These are phyloP conservation scores for Cladophialophora bantiana DNA, from an alignment of 2,329 filamentous ascomycete species.

Conservation along the genomic window DNA sequence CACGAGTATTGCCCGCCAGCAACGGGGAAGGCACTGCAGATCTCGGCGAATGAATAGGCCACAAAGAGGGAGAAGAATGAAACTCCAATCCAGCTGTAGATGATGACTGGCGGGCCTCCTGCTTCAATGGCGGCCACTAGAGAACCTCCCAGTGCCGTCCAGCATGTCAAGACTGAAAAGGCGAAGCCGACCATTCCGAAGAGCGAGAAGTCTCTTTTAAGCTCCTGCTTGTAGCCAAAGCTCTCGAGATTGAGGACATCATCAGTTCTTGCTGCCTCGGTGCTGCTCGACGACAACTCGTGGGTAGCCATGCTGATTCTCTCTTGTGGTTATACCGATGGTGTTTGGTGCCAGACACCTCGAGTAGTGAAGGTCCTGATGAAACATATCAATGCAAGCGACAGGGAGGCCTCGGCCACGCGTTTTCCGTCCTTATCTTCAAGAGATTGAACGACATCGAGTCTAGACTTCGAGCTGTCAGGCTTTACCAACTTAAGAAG, in stretches of 20 bases:
- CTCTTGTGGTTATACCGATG: not conserved
- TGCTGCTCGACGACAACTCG: slow-evolving; percentile 13
- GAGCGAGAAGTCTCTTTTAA: slow-evolving; percentile 63
- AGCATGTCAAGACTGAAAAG: slow-evolving; percentile 65
- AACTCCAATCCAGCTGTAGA: slow-evolving; percentile 64
- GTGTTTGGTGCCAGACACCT: slow-evolving; percentile 7
- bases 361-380: slow-evolving; percentile 1
- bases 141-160: slow-evolving; percentile 64
- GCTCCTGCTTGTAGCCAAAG: slow-evolving; percentile 49
- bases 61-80: slow-evolving; percentile 60
- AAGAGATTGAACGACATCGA: not conserved
- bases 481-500: slow-evolving; percentile 10
- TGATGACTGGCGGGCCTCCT: slow-evolving; percentile 66
- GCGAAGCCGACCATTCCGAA: slow-evolving; percentile 66
- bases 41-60: slow-evolving; percentile 66
- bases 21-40: slow-evolving; percentile 56
- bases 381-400: slow-evolving; percentile 19
- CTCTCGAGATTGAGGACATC: slow-evolving; percentile 26
- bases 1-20: slow-evolving; percentile 52
- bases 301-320: slow-evolving; percentile 12
- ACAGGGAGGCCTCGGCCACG: slow-evolving; percentile 7
- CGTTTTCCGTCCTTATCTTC: slow-evolving; percentile 20
- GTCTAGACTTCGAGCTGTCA: slow-evolving; percentile 1
- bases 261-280: slow-evolving; percentile 10
- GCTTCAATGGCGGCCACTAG: slow-evolving; percentile 63